Conservation (phyloP, 208 protist species). For the Leishmania braziliensis region DNA sequence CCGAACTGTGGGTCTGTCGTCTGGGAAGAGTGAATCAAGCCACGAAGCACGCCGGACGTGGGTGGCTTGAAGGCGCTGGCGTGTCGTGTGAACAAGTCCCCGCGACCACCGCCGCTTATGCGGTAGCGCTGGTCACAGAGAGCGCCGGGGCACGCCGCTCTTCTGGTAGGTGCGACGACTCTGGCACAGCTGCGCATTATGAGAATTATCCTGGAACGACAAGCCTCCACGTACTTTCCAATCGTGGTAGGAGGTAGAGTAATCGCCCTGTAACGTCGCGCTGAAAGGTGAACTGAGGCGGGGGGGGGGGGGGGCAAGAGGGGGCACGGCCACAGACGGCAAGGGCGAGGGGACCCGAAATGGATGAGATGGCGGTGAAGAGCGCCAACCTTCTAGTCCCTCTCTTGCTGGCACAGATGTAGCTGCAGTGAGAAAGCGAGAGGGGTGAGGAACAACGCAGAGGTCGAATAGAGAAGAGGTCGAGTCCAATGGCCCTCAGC, state of each 20-base stretch:
- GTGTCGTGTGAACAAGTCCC: conserved; percentile 54
- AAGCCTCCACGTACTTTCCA: neutral
- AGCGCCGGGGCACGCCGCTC: neutral
- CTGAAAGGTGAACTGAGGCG: too few species aligned
- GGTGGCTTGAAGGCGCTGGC: conserved; percentile 23
- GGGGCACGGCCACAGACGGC: neutral
- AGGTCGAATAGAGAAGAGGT: neutral
- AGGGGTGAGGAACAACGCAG: neutral
- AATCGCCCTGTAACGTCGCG: neutral
- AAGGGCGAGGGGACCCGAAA: neutral
- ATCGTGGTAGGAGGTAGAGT: neutral
- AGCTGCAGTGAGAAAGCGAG: neutral
- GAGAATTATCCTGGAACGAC: neutral
- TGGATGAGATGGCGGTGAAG: neutral
- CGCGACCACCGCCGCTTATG: conserved; percentile 49
- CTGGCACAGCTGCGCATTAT: neutral
- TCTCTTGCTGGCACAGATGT: neutral
- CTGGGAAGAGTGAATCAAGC: conserved; percentile 58
- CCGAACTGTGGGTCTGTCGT: conserved; percentile 59
- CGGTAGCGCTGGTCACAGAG: conserved; percentile 10
- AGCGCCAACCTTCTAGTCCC: neutral
- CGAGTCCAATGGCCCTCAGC: neutral
- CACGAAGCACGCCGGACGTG: conserved; percentile 34
- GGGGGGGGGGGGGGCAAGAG: neutral
- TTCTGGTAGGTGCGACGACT: too few species aligned